Evolutionary conservation across 768 basidiomycete species (phyloP).

Genomic region (Mrakia hoshinonis): DNA sequence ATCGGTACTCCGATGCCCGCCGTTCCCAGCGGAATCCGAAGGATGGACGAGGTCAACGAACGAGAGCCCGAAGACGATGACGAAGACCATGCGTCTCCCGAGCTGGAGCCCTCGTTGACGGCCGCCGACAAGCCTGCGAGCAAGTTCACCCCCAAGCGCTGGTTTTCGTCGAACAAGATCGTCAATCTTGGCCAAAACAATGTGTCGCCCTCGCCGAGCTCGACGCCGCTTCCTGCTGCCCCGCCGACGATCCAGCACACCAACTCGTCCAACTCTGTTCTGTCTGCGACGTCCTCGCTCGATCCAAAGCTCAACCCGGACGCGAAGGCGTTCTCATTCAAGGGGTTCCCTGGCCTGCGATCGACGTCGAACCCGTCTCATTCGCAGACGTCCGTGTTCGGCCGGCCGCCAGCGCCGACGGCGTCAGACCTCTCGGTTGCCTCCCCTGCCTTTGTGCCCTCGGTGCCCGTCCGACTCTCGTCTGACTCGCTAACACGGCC

Average conservation of each 20-base stretch:
- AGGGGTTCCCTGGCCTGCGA: constrained; percentile 32
- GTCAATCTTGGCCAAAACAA: not conserved
- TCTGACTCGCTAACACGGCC: constrained; percentile 8
- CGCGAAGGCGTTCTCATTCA: constrained; percentile 69
- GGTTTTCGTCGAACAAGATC: constrained; percentile 13
- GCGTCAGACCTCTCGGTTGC: constrained; percentile 15
- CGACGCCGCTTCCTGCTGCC: not conserved
- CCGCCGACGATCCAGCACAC: not conserved
- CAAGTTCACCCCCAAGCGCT: constrained; percentile 24
- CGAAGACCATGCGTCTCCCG: not conserved
- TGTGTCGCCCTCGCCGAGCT: not conserved
- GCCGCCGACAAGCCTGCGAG: not conserved
- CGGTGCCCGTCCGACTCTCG: not conserved
- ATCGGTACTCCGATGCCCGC: not conserved
- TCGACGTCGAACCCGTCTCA: constrained; percentile 47
- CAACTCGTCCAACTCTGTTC: constrained; percentile 8
- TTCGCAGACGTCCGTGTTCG: not conserved
- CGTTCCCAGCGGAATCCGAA: constrained; percentile 1
- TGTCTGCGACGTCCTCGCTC: constrained; percentile 11
- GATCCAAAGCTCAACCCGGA: constrained; percentile 67
- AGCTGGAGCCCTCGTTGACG: not conserved
- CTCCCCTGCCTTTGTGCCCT: constrained; percentile 23
- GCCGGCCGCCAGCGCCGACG: not conserved
- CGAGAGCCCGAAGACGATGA: constrained; percentile 12
- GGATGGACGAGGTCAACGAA: not conserved